A percentile compares a stretch with the other conserved stretches of the same genome.
Evolutionary conservation across 169 alveolate genomes (phyloP).

Genomic region (Ichthyophthirius multifiliis): DNA sequence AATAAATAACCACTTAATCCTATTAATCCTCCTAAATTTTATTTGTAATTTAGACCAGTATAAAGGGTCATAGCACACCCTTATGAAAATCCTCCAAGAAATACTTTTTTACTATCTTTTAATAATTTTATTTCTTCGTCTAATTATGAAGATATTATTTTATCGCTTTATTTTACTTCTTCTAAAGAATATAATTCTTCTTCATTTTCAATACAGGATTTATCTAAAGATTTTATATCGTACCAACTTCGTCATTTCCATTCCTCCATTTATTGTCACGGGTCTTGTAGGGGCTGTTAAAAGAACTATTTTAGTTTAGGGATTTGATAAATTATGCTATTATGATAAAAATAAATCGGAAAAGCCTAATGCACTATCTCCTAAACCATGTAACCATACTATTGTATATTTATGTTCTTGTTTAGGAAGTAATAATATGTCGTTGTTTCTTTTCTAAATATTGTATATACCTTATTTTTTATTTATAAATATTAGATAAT

Average conservation of each 20-base stretch:
- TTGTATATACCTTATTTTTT: too few relatives aligned
- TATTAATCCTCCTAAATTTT: conserved; percentile 60
- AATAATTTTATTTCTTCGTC: conserved; percentile 53
- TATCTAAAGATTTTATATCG: conserved; percentile 29
- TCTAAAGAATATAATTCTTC: conserved; percentile 40
- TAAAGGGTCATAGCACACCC: conserved; percentile 69
- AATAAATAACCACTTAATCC: conserved; percentile 59
- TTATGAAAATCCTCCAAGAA: conserved; percentile 80
- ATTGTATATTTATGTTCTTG: conserved; percentile 58
- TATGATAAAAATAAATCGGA: conserved; percentile 38
- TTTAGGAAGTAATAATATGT: conserved; percentile 41
- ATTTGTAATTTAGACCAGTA: conserved; percentile 42
- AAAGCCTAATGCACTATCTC: conserved; percentile 67
- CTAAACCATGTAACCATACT: conserved; percentile 82
- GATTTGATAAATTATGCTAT: conserved; percentile 29
- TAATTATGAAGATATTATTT: conserved; percentile 31
- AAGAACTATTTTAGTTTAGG: conserved; percentile 59
- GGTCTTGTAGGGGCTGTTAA: conserved; percentile 67
- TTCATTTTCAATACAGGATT: conserved; percentile 2
- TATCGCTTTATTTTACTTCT: conserved; percentile 41
- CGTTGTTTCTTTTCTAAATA: conserved; percentile 9
- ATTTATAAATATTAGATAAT: too few relatives aligned
- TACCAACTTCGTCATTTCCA: conserved; percentile 7
- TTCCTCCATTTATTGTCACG: conserved; percentile 50
- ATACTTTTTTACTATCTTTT: conserved; percentile 50